A percentile compares a stretch with the other conserved stretches of the same genome.
Conservation (phyloP, 108 stramenopile species). For the Skeletonema grethae region DNA sequence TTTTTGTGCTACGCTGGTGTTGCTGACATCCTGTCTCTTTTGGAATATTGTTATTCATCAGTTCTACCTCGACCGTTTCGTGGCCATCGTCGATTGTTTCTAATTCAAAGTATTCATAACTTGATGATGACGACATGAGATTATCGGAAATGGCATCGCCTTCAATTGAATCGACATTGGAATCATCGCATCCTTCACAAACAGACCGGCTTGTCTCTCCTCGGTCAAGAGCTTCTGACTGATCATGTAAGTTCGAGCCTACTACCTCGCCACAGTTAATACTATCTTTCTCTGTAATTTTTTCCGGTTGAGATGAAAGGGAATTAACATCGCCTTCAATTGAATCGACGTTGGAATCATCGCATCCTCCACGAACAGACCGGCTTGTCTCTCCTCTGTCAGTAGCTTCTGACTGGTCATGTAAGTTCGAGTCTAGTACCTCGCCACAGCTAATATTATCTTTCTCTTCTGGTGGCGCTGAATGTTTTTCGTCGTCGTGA, state of each 20-base stretch:
- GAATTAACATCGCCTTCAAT: too few species aligned
- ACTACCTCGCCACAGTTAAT: not conserved
- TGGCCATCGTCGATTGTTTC: not conserved
- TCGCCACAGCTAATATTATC: not conserved
- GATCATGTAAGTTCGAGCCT: constrained; percentile 21
- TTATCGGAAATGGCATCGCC: not conserved
- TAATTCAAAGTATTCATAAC: not conserved
- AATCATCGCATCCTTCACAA: not conserved
- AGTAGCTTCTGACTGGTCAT: not conserved
- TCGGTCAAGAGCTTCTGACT: not conserved
- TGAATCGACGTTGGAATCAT: not conserved
- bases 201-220: not conserved
- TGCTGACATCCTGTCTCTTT: not conserved
- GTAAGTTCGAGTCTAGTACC: constrained; percentile 23
- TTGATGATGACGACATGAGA: not conserved
- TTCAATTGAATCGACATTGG: too few species aligned
- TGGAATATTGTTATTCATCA: not conserved
- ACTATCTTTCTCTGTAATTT: too few species aligned
- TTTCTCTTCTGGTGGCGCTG: not conserved
- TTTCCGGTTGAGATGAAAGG: too few species aligned
- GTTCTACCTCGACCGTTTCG: not conserved
- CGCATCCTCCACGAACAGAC: not conserved
- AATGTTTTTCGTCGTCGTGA: not conserved
- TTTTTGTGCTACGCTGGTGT: constrained; percentile 12
- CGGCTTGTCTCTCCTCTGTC: not conserved